Evolutionary conservation across 2,329 filamentous ascomycete genomes (phyloP), one percentile per base, ranked within the genome.

Genomic region (Alternaria sp.): DNA sequence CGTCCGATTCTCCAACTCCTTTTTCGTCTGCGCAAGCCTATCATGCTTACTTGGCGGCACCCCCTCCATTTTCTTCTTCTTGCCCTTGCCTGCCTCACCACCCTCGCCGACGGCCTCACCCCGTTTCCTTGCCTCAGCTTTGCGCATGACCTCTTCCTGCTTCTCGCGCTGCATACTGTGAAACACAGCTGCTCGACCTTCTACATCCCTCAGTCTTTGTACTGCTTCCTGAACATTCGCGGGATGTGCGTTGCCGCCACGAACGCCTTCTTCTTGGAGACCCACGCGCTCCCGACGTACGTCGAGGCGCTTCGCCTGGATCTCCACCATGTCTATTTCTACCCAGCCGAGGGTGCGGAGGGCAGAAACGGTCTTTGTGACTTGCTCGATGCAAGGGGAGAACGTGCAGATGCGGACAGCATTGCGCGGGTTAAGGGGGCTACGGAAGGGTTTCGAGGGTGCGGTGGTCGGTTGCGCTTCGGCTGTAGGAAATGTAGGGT

Each of bases 301-400:
- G 69, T 96, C 92, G 54, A 97, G 86, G 3, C 90, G 89, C 69
- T 88, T 89, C 71, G 97, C 90, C 11, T 88, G 84, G 11, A 99
- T 87, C 79, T 97, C 95, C 1, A 97, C 92, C 92, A 97, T 97
- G 69, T 92, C 89, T 66, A 98, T 96, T 59, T 94, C 91, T 10
- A 93, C 86, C 95, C 95, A 99, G 54, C 92, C 93, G 7, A 93
- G 82, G 38, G 89, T 86, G 55, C 94, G 90, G 79, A 99, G 85
- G 12, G 88, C 87, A 11, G 92, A 90, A 55, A 97, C 89, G 0
- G 95, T 98, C 57, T 89, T 88, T 54, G 91, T 93, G 22, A 96
- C 94, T 81, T 99, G 95, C 80, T 99, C 95, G 67, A 99, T 96
- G 79, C 95, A 99, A 0, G 95, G 95, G 1, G 92, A 96, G 81